Conservation (phyloP, 345 rosid genomes). For the Punica granatum region DNA sequence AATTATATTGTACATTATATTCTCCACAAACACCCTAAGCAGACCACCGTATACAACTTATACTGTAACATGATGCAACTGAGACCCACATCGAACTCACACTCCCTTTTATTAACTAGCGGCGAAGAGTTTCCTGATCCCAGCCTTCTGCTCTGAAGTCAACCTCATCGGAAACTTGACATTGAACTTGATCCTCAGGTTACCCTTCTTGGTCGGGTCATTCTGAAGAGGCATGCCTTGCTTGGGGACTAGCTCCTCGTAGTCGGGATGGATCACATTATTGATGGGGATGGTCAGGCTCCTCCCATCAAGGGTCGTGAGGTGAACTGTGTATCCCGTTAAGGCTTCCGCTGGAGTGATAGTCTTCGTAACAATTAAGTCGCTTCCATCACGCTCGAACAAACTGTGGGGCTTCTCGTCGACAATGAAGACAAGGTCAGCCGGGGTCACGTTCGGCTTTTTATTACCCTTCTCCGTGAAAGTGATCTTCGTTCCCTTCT, state of each 20-base stretch:
- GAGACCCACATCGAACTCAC: background rate
- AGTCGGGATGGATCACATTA: constrained; percentile 55
- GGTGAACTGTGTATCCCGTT: constrained; percentile 44
- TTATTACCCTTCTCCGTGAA: constrained; percentile 87
- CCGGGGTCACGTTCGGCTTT: constrained; percentile 54
- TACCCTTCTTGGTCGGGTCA: constrained; percentile 64
- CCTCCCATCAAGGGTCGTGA: constrained; percentile 67
- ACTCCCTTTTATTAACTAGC: constrained; percentile 3
- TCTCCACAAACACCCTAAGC: too few species aligned
- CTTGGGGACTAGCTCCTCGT: constrained; percentile 61
- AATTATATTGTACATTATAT: too few species aligned
- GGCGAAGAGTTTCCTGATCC: constrained; percentile 60
- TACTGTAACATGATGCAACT: too few species aligned
- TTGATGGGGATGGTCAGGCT: constrained; percentile 44
- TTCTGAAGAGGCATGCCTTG: constrained; percentile 90
- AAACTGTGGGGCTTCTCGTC: constrained; percentile 80
- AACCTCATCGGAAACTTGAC: constrained; percentile 65
- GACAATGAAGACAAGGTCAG: constrained; percentile 64
- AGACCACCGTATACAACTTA: too few species aligned
- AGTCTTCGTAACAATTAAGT: constrained; percentile 51
- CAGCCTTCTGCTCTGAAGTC: constrained; percentile 62
- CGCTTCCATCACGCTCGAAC: constrained; percentile 77
- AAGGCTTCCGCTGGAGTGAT: constrained; percentile 63
- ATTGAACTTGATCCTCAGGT: constrained; percentile 67
- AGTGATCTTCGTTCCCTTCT: constrained; percentile 79